Base-by-base conservation (phyloP, 768 basidiomycete species). In the Auricularia sp. region DNA sequence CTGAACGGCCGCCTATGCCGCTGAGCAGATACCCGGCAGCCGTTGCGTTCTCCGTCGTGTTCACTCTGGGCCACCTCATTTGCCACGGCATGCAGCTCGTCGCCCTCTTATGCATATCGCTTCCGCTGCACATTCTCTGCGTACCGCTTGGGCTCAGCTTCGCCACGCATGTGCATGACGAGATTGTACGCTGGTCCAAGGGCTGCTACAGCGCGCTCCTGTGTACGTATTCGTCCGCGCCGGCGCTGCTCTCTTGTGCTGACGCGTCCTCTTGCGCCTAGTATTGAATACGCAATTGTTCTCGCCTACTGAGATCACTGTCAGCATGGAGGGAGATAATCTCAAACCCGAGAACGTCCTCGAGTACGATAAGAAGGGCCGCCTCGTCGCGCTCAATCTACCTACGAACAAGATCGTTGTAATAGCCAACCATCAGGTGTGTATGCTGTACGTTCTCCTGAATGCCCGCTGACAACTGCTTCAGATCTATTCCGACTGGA, bases 381-480 rank as follows among this genome's bases (percentile, higher is more conserved):
- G 78, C 42, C 80, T 89, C 37, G 73, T 81, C 2, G 80, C 79
- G 7, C 76, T 98, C 63, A 82, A 85, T 64, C 75, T 97, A 18
- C 92, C 94, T 1, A 54, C 54, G n/a, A 83, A 83, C 68, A 88
- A 92, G 73, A 83, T 87, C 39, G 87, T 98, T 33, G 76, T 94
- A 67, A 91, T 94, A 70, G 85, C 92, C 14, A 99, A 99, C 73
- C 96, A 99, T 73, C 96, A 95, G 80, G 92, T 93, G 66, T 58
- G 79, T 65, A 21, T 18, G 64, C 63, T 13, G 47, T 45, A 44
- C 54, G 29, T 34, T n/a, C 51, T 45, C 39, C 33, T 35, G 18
- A 16, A 42, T 42, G 16, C 63, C 62, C 35, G 61, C 45, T 61
- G 33, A 10, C 62, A 8, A 35, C 21, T 8, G 21, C 21, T 45